Percentiles rank a stretch among this genome's conserved stretches.
Conservation (phyloP, 371 early-diverging fungal species). For the Dichotomocladium elegans region DNA sequence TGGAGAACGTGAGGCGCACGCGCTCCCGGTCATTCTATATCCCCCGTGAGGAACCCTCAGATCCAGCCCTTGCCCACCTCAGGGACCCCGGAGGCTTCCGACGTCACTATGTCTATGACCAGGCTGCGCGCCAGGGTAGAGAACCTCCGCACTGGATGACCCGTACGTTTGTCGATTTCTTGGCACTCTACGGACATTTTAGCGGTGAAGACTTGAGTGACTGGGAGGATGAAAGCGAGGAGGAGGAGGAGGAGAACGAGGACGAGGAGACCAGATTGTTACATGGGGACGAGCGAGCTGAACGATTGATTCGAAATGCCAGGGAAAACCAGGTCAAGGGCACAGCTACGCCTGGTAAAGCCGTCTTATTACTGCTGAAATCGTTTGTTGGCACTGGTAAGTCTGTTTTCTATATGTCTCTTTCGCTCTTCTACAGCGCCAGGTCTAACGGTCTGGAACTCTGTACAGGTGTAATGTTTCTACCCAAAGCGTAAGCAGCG, state of each 20-base stretch:
- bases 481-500: constrained; percentile 54
- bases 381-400: constrained; percentile 80
- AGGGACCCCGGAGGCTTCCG: constrained; percentile 88
- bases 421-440: too few species aligned
- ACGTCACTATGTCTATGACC: constrained; percentile 76
- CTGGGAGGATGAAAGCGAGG: constrained; percentile 30
- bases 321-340: constrained; percentile 65
- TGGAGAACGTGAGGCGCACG: constrained; percentile 31
- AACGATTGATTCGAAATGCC: constrained; percentile 51
- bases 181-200: constrained; percentile 92
- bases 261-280: constrained; percentile 17
- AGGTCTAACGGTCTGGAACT: too few species aligned
- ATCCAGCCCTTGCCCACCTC: constrained; percentile 39
- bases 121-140: constrained; percentile 69
- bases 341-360: constrained; percentile 74
- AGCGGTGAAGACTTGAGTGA: constrained; percentile 69
- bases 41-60: constrained; percentile 26
- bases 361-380: constrained; percentile 82
- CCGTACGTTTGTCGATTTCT: constrained; percentile 87
- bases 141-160: constrained; percentile 73
- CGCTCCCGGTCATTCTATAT: constrained; percentile 38
- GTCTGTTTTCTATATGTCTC: too few species aligned
- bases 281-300: constrained; percentile 28
- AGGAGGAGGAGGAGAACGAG: constrained; percentile 7
- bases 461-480: constrained; percentile 73